phyloP scores from a whole-genome alignment of 2,329 filamentous ascomycete species.

The Diaporthe capsici region DNA sequence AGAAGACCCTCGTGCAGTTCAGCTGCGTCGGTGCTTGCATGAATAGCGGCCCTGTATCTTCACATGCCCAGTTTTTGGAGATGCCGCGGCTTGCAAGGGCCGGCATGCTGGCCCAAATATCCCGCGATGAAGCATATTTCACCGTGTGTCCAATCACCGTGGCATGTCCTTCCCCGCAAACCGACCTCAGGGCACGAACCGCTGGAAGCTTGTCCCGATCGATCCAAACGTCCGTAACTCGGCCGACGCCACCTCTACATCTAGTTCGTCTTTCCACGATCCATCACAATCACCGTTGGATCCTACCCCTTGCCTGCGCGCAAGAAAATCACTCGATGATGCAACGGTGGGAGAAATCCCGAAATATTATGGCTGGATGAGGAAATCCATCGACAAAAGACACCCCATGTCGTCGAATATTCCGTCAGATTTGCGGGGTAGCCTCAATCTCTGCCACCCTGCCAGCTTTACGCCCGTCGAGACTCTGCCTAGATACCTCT shows the following conservation, averaged over 20 bases:
- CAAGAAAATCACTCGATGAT: background rate
- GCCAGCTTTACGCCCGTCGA: background rate
- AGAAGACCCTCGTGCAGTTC: too few relatives aligned
- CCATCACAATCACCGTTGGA: constrained; percentile 11
- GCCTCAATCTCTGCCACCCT: background rate
- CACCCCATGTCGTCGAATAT: constrained; percentile 5
- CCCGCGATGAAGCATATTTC: background rate
- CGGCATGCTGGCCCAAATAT: constrained; percentile 4
- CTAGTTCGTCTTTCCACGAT: background rate
- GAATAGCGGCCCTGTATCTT: background rate
- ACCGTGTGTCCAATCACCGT: background rate
- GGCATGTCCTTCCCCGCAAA: constrained; percentile 34
- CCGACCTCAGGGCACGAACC: background rate
- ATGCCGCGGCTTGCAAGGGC: constrained; percentile 27
- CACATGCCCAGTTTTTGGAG: background rate
- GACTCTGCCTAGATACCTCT: background rate
- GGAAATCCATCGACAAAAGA: constrained; percentile 33
- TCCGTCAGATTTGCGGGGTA: constrained; percentile 24
- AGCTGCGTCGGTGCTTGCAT: background rate
- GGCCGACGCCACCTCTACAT: constrained; percentile 21
- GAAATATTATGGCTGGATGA: background rate
- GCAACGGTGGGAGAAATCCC: constrained; percentile 4
- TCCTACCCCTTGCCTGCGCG: background rate
- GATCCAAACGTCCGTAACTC: constrained; percentile 28
- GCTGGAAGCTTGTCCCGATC: constrained; percentile 25